Base-by-base conservation (phyloP, 2,329 filamentous ascomycete genomes). In the Myriosclerotinia scirpicola region DNA sequence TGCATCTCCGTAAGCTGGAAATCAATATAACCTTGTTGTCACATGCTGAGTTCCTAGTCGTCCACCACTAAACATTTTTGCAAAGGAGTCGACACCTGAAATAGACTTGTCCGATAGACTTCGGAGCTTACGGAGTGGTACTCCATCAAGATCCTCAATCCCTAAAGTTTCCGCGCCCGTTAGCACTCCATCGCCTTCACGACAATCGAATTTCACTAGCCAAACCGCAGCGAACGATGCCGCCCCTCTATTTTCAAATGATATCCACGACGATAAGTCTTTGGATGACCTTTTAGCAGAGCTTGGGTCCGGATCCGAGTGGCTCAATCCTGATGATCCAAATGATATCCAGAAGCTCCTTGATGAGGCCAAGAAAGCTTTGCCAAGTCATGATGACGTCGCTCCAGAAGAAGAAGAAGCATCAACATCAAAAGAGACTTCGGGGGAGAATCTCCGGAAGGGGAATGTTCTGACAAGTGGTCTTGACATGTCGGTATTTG, bases 381-480 rank as follows among this genome's bases (percentile, higher is more conserved):
- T 75, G 55, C 70, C 69, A 20, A n/a, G 30, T 55, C 52, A 66
- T 50, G 65, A 65, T 42, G 50, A 58, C 17, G 42, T 40, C n/a
- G 22, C 48, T 62, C 3, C 46, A 17, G 34, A 55, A 17, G 38
- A 55, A 17, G 38, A 56, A 42, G 34, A 66, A 22, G 2, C 62
- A 14, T 42, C 17, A 22, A 3, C 9, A n/a, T 42, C 48, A 17
- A 40, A 53, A 12, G 20, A 67, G 60, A 20, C 36, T 30, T 52
- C 48, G 3, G 22, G 44, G 34, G 17, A 54, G 8, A 14, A 54
- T 14, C 3, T n/a, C 2, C 15, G 36, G 7, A 70, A 80, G 78
- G 22, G 79, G 66, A 70, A 79, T 74, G 4, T 79, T 76, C 40
- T 75, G 50, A 72, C 70, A 3, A 68, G 69, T 48, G 72, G 73